phyloP scores from a whole-genome alignment of 768 basidiomycete genomes.

The Lactarius quietus region DNA sequence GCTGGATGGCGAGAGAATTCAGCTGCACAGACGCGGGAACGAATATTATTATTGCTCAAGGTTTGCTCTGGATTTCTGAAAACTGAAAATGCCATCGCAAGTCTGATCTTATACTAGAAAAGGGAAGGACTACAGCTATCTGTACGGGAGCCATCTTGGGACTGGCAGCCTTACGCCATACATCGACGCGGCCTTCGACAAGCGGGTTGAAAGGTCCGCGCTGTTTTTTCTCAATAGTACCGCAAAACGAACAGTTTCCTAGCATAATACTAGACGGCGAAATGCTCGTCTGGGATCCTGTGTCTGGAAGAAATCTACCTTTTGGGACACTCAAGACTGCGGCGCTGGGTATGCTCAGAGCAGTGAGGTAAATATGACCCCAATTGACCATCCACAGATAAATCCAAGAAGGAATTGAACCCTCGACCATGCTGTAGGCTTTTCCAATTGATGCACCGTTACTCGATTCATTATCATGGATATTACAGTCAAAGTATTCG shows the following conservation, averaged over 20 bases:
- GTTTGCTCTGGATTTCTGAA: slow-evolving; percentile 36
- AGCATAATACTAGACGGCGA: slow-evolving; percentile 96
- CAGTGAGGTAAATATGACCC: slow-evolving; percentile 2
- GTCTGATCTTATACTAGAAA: slow-evolving; percentile 48
- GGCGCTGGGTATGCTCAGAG: slow-evolving; percentile 58
- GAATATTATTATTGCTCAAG: slow-evolving; percentile 93
- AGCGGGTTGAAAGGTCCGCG: slow-evolving; percentile 75
- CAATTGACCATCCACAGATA: slow-evolving; percentile 45
- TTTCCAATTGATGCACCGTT: not conserved
- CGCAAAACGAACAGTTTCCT: not conserved
- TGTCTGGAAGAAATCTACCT: slow-evolving; percentile 80
- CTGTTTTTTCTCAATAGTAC: not conserved
- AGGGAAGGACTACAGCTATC: slow-evolving; percentile 85
- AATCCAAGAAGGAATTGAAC: slow-evolving; percentile 61
- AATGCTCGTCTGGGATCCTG: slow-evolving; percentile 98
- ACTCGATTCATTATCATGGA: not conserved
- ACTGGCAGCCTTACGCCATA: slow-evolving; percentile 85
- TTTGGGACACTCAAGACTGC: slow-evolving; percentile 95
- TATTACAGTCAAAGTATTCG: slow-evolving; percentile 89
- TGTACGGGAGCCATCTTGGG: slow-evolving; percentile 84
- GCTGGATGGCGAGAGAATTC: slow-evolving; percentile 94
- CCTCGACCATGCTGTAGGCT: slow-evolving; percentile 89
- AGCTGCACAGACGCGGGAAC: slow-evolving; percentile 88
- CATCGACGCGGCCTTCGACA: slow-evolving; percentile 73
- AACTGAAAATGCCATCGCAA: not conserved